Evolutionary conservation across 2,329 filamentous ascomycete genomes (phyloP), one percentile per base, ranked within the genome.

Genomic region (Hypoxylon sp.): DNA sequence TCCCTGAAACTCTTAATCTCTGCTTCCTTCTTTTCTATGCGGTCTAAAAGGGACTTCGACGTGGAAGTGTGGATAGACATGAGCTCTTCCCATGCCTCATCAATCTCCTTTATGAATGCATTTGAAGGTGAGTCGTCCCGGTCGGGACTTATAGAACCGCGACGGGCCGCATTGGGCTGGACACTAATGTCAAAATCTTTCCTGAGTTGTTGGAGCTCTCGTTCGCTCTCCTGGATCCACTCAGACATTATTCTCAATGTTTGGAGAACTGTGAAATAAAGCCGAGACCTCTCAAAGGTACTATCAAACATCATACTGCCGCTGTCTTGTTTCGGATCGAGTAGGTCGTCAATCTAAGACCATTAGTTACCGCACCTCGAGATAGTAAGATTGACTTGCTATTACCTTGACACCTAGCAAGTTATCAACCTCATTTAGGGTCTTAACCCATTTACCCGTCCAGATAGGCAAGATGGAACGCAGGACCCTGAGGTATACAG

Each of bases 251-350:
- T 52, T 19, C 65, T 64, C 27, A 70, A 47, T 17, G 65, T 48
- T 17, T 70, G 64, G 13, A 70, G 68, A 10, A 65, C 65, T n/a
- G 56, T 62, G 42, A 70, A 70, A 27, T 70, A 70, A 39, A 68
- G 57, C 4, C 54, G 54, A 6, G 61, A 65, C 24, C 68, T 62
- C 29, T 61, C 68, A 17, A 70, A 70, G 7, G 57, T 60, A 37
- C 61, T 70, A 42, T 68, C 68, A 29, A 68, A 68, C 61, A 70
- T 68, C 53, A 56, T 61, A 13, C 42, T 50, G 6, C 57, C 48
- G 6, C 64, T 54, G 13, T 63, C 64, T 35, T 51, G 46, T n/a
- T 57, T 46, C 24, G 68, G 54, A 24, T 65, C 59, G 17, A 70
- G 62, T 15, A 70, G 32, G 21, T 68, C 65, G 15, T 68, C 61